Evolutionary conservation across 1,284 basidiomycete genomes (phyloP).

Genomic region (Naganishia cerealis): DNA sequence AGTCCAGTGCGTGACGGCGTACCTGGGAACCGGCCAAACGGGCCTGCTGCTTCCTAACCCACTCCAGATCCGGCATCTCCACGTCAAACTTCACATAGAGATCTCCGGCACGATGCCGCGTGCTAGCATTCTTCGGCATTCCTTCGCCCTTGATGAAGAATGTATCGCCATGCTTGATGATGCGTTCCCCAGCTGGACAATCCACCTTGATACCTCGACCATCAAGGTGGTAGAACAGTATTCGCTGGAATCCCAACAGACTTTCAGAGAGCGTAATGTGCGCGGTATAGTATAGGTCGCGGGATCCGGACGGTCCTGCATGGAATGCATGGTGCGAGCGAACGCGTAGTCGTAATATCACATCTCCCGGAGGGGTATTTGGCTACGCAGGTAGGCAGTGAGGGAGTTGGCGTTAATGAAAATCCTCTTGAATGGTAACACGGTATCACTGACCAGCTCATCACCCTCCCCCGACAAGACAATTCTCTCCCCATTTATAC

Average conservation of each 20-base stretch:
- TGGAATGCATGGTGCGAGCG: constrained; percentile 69
- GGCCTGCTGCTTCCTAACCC: constrained; percentile 38
- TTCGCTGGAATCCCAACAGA: constrained; percentile 81
- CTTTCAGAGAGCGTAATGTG: constrained; percentile 85
- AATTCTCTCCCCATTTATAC: constrained; percentile 78
- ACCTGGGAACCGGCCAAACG: background rate
- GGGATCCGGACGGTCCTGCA: constrained; percentile 36
- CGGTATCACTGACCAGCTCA: constrained; percentile 64
- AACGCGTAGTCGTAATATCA: constrained; percentile 77
- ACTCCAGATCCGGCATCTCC: constrained; percentile 65
- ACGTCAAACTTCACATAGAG: constrained; percentile 76
- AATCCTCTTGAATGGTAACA: background rate
- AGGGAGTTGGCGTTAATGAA: background rate
- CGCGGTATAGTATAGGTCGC: constrained; percentile 46
- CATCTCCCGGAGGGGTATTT: constrained; percentile 76
- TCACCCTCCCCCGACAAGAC: constrained; percentile 87
- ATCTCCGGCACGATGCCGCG: constrained; percentile 59
- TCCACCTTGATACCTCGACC: constrained; percentile 77
- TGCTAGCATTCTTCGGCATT: constrained; percentile 65
- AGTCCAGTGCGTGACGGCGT: background rate
- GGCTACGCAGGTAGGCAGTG: constrained; percentile 59
- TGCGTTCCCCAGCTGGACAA: constrained; percentile 67
- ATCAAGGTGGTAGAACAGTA: constrained; percentile 83
- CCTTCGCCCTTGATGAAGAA: constrained; percentile 78
- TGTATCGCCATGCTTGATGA: constrained; percentile 70